Evolutionary conservation across 176 grass and related monocot genomes (phyloP).

Genomic region (Oryza meridionalis): DNA sequence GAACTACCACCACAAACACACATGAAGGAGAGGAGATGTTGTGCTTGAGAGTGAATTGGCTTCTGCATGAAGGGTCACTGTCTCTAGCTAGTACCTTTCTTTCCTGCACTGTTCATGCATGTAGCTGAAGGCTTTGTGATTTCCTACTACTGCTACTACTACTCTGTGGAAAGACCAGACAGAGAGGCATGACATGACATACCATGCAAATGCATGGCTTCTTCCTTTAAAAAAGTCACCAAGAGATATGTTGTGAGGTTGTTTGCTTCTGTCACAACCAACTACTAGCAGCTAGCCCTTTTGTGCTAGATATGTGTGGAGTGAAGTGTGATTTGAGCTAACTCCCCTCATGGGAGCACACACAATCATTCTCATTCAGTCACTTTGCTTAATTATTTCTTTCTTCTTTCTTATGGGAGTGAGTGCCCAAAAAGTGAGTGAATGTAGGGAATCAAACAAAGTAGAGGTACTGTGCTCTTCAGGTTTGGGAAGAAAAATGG

Average conservation of each 20-base stretch:
- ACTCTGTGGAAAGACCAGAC: constrained; percentile 4
- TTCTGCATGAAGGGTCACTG: constrained; percentile 53
- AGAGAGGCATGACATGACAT: constrained; percentile 15
- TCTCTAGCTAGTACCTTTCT: constrained; percentile 38
- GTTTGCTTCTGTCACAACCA: constrained; percentile 6
- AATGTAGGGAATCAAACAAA: constrained; percentile 47
- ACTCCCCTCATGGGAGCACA: constrained; percentile 22
- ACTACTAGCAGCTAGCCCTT: not conserved
- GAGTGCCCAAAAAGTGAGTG: constrained; percentile 28
- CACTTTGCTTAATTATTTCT: constrained; percentile 22
- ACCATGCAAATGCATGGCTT: constrained; percentile 3
- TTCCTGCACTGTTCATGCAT: constrained; percentile 25
- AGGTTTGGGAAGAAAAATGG: constrained; percentile 37
- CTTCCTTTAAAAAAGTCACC: not conserved
- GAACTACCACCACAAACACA: not conserved
- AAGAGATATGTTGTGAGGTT: not conserved
- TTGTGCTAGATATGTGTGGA: not conserved
- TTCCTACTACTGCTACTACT: not conserved
- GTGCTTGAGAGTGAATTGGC: constrained; percentile 38
- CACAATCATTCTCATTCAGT: constrained; percentile 35
- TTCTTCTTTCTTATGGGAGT: constrained; percentile 38
- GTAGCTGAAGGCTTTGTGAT: constrained; percentile 1
- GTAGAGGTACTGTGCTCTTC: constrained; percentile 40
- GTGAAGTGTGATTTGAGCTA: constrained; percentile 33
- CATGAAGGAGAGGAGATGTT: not conserved